Evolutionary conservation across 2,329 filamentous ascomycete genomes (phyloP), one percentile per base, ranked within the genome.

Genomic region (Claviceps pusilla): DNA sequence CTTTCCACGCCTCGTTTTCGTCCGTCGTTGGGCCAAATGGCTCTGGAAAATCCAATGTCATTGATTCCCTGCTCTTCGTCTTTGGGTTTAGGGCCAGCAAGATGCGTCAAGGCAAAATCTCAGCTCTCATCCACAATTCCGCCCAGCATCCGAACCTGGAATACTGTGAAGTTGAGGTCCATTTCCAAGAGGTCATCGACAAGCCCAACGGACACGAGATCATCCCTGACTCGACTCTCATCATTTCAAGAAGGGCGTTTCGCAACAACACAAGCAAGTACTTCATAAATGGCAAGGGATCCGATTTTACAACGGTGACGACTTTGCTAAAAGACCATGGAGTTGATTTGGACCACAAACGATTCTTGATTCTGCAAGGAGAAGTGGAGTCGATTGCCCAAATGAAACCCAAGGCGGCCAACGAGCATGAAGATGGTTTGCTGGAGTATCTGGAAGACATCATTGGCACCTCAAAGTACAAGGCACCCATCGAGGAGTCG

Each of bases 31-130:
- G 93, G 0, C 93, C 94, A 51, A 98, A 98, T 67, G 93, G 93
- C 57, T 98, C 93, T 10, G 93, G 93, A 56, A 98, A 98, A 68
- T 97, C 93, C 28, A 98, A 98, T 63, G 94, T 98, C 58, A 98
- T 98, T 65, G 93, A 98, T 70, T 96, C 93, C 2, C 74, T 98
- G 33, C 80, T 98, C 0, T 98, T 98, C 64, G 93, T 98, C n/a
- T 98, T 98, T 66, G 93, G 94, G 53, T 98, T 98, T 73, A 84
- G 93, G 57, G 93, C 93, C 46, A 97, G 91, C 76, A 98, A 98
- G 72, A 98, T 98, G 93, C 81, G 93, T 64, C 93, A 98, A 69
- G 93, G 93, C 64, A 98, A 98, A 72, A 89, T 98, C 50, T 98
- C 93, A 1, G 93, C 93, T 4, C 74, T 98, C 50, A 98, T 98